Evolutionary conservation across 179 eudicot genomes (phyloP).

Genomic region (Actinidia polygama): DNA sequence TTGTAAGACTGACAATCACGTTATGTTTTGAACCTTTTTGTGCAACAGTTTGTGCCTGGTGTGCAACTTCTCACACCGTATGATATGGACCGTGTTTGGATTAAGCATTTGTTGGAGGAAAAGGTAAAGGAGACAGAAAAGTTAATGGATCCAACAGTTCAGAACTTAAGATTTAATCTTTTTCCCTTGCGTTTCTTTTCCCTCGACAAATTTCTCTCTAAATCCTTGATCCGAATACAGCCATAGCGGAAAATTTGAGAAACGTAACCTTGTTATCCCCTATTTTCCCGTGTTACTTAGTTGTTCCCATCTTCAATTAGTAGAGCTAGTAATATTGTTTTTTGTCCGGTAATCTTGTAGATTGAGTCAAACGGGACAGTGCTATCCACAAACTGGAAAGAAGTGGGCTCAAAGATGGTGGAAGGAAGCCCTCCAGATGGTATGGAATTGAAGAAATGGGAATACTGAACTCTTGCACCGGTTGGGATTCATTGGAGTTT

Average conservation of each 20-base stretch:
- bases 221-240: no score
- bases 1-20: constrained; percentile 56
- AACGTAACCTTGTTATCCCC: neutral
- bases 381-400: constrained; percentile 96
- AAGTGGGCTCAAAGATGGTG: constrained; percentile 87
- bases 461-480: constrained; percentile 35
- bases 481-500: neutral
- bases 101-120: no score
- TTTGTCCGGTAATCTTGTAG: constrained; percentile 34
- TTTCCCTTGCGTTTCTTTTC: no score
- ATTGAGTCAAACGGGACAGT: constrained; percentile 96
- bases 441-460: constrained; percentile 98
- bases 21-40: neutral
- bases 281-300: neutral
- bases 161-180: no score
- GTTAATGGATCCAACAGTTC: no score
- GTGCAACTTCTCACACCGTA: neutral
- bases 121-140: neutral
- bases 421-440: constrained; percentile 97
- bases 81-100: neutral
- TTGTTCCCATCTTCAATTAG: neutral
- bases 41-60: neutral
- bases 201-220: no score
- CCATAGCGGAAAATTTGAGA: neutral
- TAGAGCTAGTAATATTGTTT: neutral